Percentiles rank a stretch among this genome's conserved stretches.
Evolutionary conservation across 2,329 filamentous ascomycete species (phyloP).

Genomic region (Emericellopsis atlantica): DNA sequence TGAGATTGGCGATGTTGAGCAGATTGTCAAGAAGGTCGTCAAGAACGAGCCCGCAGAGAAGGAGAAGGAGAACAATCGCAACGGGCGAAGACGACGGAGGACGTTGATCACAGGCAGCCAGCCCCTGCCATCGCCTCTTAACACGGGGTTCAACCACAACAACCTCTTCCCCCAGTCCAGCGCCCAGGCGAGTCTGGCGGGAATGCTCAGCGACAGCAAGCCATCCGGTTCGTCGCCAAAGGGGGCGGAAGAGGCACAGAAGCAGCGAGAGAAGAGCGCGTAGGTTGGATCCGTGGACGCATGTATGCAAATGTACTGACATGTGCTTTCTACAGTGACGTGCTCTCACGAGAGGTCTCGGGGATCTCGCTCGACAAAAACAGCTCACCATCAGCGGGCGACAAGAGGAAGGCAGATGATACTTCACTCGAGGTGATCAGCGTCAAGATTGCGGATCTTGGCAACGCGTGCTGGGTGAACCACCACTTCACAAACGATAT

Average conservation of each 20-base stretch:
- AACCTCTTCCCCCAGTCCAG: slow-evolving; percentile 55
- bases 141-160: slow-evolving; percentile 74
- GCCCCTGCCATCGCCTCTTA: slow-evolving; percentile 86
- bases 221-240: slow-evolving; percentile 33
- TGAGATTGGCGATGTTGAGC: slow-evolving; percentile 96
- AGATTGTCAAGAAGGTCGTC: slow-evolving; percentile 93
- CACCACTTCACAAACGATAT: slow-evolving; percentile 99
- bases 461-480: slow-evolving; percentile 96
- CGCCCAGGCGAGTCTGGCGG: slow-evolving; percentile 66
- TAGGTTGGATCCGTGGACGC: slow-evolving; percentile 32
- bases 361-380: slow-evolving; percentile 84
- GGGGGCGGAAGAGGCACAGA: slow-evolving; percentile 53
- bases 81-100: slow-evolving; percentile 76
- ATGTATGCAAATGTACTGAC: neutral
- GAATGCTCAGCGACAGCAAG: slow-evolving; percentile 59
- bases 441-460: slow-evolving; percentile 96
- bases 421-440: slow-evolving; percentile 54
- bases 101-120: slow-evolving; percentile 97
- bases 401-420: slow-evolving; percentile 52
- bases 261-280: slow-evolving; percentile 87
- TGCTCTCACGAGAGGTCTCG: slow-evolving; percentile 85
- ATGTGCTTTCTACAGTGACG: slow-evolving; percentile 33
- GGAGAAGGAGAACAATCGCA: slow-evolving; percentile 85
- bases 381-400: slow-evolving; percentile 39
- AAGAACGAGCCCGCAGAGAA: slow-evolving; percentile 66